Base-by-base conservation (phyloP, 208 protist genomes). In the Wallacemonas sp. region DNA sequence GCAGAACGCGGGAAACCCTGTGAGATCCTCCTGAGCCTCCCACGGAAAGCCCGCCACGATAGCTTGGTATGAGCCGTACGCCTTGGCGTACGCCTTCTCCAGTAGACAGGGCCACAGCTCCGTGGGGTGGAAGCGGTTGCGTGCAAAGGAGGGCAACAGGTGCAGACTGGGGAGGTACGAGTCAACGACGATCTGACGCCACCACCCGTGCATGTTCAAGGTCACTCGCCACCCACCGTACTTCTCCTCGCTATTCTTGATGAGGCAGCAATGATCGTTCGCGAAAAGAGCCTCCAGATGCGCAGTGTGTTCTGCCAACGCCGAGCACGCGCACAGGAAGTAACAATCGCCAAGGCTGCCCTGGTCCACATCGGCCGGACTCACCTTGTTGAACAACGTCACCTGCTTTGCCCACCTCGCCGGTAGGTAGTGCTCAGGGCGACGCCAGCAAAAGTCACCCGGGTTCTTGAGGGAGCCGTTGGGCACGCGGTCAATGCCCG, bases 61-160 rank as follows among this genome's bases (percentile, higher is more conserved):
- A 26, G 82, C 73, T 58, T 76, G 70, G 64, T 95, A 93, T 15
- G 81, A 90, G 30, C 90, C 87, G 38, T 86, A 76, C 3, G 71
- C 63, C 75, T 96, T 96, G 10, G 88, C 88, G 74, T 96, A 94
- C 41, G 83, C 90, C 66, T 95, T 94, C 59, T 95, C 81, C 26
- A 91, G 34, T 29, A 89, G 76, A 6, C 78, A 87, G 1, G 81
- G 68, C 90, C 90, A 96, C 62, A 91, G 37, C 60, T 91, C 77
- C 53, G 83, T 73, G 13, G 79, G 80, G 53, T 87, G 73, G 19
- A 66, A 52, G 10, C 70, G 67, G 54, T 81, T 81, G 27, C 76
- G 71, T 9, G 75, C 76, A 57, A 83, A 89, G 65, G 57, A 70
- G 9, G 78, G 83, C 39, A 78, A 52, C 29, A 75, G 52, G 48